These are phyloP conservation scores for Ceratocystis smalleyi DNA, from an alignment of 2,329 filamentous ascomycete genomes.

Conservation along the genomic window DNA sequence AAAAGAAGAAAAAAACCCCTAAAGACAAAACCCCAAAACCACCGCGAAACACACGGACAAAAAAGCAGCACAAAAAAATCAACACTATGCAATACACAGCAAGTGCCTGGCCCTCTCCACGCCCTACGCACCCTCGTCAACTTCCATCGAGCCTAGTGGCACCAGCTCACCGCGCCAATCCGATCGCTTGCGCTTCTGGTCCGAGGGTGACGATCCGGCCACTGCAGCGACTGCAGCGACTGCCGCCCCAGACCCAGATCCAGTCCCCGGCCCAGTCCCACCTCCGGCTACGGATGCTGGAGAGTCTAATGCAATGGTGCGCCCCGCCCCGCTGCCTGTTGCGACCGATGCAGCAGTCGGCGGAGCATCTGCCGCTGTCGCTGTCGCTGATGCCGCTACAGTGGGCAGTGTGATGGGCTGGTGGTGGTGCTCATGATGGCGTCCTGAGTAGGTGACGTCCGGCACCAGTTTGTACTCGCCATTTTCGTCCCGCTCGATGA, in stretches of 20 bases:
- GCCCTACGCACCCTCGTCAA: constrained; percentile 10
- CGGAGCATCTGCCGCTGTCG: not conserved
- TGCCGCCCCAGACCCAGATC: not conserved
- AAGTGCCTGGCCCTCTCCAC: not conserved
- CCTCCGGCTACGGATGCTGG: not conserved
- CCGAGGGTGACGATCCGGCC: not conserved
- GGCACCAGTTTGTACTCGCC: constrained; percentile 38
- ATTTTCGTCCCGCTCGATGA: constrained; percentile 42
- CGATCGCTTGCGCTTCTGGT: constrained; percentile 15
- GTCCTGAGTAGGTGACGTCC: constrained; percentile 15
- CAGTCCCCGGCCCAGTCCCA: too few species aligned
- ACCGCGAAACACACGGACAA: not conserved
- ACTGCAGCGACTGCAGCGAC: not conserved
- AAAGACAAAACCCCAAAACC: not conserved
- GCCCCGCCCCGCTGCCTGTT: not conserved
- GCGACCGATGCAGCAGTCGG: not conserved
- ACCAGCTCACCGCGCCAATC: constrained; percentile 14
- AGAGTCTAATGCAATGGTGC: not conserved
- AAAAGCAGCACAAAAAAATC: not conserved
- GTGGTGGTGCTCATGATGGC: constrained; percentile 16
- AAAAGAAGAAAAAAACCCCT: not conserved
- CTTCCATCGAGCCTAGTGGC: constrained; percentile 10
- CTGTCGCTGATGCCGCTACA: not conserved
- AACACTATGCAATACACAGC: not conserved
- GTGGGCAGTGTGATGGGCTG: constrained; percentile 13